Evolutionary conservation across 1,139 yeast species (phyloP).

Genomic region (Kodamaea sp.): DNA sequence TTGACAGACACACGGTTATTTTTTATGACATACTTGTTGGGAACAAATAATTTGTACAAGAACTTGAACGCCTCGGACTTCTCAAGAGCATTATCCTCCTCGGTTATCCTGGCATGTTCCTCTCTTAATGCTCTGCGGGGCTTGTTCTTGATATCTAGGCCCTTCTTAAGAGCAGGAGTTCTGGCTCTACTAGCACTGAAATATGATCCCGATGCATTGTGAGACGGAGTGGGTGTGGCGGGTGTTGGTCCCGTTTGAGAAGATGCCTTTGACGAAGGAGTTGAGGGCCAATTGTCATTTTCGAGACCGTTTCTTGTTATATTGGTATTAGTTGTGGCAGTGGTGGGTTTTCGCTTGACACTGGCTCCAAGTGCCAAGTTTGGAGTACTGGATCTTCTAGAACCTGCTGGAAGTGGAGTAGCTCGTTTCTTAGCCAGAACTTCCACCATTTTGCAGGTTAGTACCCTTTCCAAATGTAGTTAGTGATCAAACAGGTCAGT

Average conservation of each 20-base stretch:
- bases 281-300: slow-evolving; percentile 1
- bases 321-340: slow-evolving; percentile 12
- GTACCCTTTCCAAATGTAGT: too few species aligned
- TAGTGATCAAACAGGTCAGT: too few species aligned
- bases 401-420: neutral
- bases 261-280: neutral
- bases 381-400: slow-evolving; percentile 5
- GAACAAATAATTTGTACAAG: slow-evolving; percentile 36
- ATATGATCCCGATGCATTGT: neutral
- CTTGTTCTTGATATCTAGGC: slow-evolving; percentile 7
- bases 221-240: slow-evolving; percentile 2
- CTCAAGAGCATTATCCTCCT: slow-evolving; percentile 3
- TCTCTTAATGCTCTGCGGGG: slow-evolving; percentile 7
- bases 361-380: slow-evolving; percentile 5
- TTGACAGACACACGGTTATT: slow-evolving; percentile 28
- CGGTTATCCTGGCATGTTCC: neutral
- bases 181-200: slow-evolving; percentile 2
- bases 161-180: slow-evolving; percentile 3
- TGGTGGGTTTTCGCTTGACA: slow-evolving; percentile 9
- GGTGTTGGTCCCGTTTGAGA: slow-evolving; percentile 3
- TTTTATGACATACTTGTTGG: slow-evolving; percentile 29
- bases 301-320: slow-evolving; percentile 8
- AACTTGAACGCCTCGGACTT: slow-evolving; percentile 33
- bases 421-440: neutral
- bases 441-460: slow-evolving; percentile 1